These are phyloP conservation scores for Aspergillus ustus DNA, from an alignment of 2,329 filamentous ascomycete genomes.

Conservation along the genomic window DNA sequence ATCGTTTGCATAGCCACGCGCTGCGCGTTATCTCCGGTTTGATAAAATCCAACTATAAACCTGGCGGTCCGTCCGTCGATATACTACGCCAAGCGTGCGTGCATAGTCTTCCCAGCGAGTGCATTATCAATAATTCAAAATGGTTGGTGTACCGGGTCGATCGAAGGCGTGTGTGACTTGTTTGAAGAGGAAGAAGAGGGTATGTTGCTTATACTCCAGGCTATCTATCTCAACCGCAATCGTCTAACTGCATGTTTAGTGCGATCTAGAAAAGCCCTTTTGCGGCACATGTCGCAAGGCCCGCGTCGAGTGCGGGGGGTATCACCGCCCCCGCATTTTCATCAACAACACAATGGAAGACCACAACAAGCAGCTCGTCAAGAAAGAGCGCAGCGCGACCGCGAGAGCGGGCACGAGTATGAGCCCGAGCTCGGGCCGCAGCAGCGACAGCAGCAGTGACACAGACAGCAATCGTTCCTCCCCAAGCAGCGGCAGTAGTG, in stretches of 20 bases:
- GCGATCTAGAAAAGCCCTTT: constrained; percentile 13
- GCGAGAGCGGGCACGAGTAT: neutral
- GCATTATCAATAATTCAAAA: neutral
- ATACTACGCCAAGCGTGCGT: neutral
- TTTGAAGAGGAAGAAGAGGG: constrained; percentile 15
- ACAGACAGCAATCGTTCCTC: neutral
- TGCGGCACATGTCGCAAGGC: constrained; percentile 17
- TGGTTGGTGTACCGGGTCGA: constrained; percentile 18
- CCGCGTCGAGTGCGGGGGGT: constrained; percentile 16
- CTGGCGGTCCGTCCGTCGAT: too few relatives aligned
- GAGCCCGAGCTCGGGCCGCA: neutral
- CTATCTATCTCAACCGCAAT: neutral
- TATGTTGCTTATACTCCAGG: neutral
- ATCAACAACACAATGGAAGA: constrained; percentile 16
- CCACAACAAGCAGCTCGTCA: neutral
- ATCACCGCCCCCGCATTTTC: constrained; percentile 14
- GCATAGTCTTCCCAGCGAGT: neutral
- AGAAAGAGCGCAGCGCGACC: neutral
- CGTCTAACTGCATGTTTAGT: neutral
- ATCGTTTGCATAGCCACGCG: constrained; percentile 8
- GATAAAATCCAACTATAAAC: neutral
- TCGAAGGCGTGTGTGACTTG: constrained; percentile 17
- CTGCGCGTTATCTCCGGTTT: neutral
- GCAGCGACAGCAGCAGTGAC: neutral
- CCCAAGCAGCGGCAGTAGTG: neutral